These are phyloP conservation scores for Termitomyces sp. DNA, from an alignment of 768 basidiomycete genomes.

Conservation along the genomic window DNA sequence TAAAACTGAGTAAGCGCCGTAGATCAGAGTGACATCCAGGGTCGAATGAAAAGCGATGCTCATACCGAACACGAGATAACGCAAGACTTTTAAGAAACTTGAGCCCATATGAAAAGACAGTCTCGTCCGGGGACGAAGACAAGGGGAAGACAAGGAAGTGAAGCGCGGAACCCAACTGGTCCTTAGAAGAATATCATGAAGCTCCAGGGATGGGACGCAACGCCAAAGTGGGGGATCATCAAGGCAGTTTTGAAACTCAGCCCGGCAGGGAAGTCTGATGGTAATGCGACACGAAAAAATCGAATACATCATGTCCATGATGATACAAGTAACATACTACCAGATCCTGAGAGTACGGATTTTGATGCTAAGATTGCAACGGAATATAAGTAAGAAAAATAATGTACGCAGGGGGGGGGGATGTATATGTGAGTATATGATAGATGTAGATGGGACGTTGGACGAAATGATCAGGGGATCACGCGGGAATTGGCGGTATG, in stretches of 20 bases:
- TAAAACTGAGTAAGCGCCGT: slow-evolving; percentile 30
- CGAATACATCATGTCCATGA: not conserved
- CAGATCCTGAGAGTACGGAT: slow-evolving; percentile 11
- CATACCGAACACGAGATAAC: slow-evolving; percentile 58
- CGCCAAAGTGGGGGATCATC: not conserved
- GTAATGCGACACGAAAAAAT: not conserved
- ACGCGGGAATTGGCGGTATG: slow-evolving; percentile 9
- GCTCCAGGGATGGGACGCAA: slow-evolving; percentile 1
- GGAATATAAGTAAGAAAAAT: slow-evolving; percentile 9
- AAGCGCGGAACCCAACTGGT: not conserved
- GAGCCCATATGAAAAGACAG: slow-evolving; percentile 21
- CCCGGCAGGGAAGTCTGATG: slow-evolving; percentile 7
- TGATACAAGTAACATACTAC: not conserved
- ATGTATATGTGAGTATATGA: slow-evolving; percentile 12
- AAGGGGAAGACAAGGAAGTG: not conserved
- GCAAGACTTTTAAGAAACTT: slow-evolving; percentile 40
- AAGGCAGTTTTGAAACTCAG: slow-evolving; percentile 13
- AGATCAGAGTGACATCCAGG: not conserved
- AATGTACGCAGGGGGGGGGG: slow-evolving; percentile 3
- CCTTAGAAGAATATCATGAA: slow-evolving; percentile 7
- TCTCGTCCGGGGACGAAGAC: not conserved
- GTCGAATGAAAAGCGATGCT: not conserved
- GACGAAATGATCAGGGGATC: slow-evolving; percentile 1
- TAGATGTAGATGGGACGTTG: slow-evolving; percentile 5
- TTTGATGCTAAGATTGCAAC: slow-evolving; percentile 3